A percentile compares a stretch with the other conserved stretches of the same genome.
Conservation (phyloP, 371 early-diverging fungal genomes). For the Catenaria anguillulae region DNA sequence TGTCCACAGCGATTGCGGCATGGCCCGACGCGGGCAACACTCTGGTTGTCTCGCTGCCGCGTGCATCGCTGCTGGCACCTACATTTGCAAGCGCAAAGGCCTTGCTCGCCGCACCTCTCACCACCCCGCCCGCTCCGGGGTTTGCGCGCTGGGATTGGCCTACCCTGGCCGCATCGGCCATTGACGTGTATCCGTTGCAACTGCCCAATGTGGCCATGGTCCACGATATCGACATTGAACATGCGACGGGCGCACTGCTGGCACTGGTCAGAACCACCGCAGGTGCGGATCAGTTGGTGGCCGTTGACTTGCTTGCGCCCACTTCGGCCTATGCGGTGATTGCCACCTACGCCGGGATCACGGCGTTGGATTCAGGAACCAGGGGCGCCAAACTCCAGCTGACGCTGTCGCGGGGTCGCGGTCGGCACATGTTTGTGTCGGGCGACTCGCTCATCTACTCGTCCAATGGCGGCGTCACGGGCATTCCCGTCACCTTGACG, state of each 20-base stretch:
- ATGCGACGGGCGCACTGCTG: background rate
- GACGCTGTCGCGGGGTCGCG: background rate
- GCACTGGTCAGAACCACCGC: background rate
- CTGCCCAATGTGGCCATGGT: background rate
- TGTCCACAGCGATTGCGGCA: background rate
- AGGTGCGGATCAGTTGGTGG: background rate
- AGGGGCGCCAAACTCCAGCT: background rate
- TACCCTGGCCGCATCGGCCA: no score
- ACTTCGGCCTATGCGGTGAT: background rate
- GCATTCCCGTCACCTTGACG: background rate
- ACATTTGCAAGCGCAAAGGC: no score
- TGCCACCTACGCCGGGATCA: background rate
- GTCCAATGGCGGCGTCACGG: background rate
- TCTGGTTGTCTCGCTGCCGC: no score
- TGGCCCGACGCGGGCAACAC: background rate
- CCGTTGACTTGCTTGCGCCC: background rate
- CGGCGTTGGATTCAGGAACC: background rate
- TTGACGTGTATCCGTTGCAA: no score
- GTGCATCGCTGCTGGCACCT: no score
- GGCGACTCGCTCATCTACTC: background rate
- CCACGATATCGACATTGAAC: background rate
- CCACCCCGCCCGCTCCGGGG: no score
- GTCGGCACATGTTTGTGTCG: background rate
- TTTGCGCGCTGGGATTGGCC: no score
- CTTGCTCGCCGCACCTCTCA: no score